Base-by-base conservation (phyloP, 148 eudicot genomes). In the Salicornia ramosissima region DNA sequence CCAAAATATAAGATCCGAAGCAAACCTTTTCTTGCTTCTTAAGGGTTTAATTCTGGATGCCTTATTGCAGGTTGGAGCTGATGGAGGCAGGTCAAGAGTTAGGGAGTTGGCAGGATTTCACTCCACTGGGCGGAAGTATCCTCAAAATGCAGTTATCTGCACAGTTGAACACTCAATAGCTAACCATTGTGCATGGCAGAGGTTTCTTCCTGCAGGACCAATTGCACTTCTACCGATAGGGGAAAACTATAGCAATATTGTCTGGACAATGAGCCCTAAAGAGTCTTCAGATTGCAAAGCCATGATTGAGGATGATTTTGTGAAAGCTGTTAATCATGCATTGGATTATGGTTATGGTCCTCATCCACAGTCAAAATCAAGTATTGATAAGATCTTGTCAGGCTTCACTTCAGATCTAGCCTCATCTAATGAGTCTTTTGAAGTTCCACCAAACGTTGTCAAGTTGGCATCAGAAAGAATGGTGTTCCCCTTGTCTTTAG, bases 151-250 rank as follows among this genome's bases (percentile, higher is more conserved):
- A 67, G 71, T 95, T 68, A 91, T 95, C 61, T 95, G 99, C 81
- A 91, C 97, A 3, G 96, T 95, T 47, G 91, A 95, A 77, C 96
- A 91, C 75, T 9, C 39, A 39, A 79, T 59, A 21, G 83, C 79
- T 73, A 95, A 81, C 75, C 59, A 36, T 25, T 91, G 99, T 77
- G 99, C 99, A 15, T 95, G 96, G 96, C 99, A 95, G 79, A 84
- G 96, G 34, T 95, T 95, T 80, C 83, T 91, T 39, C 99, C 97
- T n/a, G 71, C 80, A 54, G 99, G 99, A 51, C 99, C 99, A 59
- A 81, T 95, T 81, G 99, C 99, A 54, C 97, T 95, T 73, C 71
- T 95, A 73, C 99, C 97, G 22, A 66, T 95, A 49, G 97, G 97
- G 29, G 90, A 91, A 72, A 95, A 80, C 16, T 95, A 74, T 80